These are phyloP conservation scores for Daphne laureola DNA, from an alignment of 441 rosid genomes.

Conservation along the genomic window DNA sequence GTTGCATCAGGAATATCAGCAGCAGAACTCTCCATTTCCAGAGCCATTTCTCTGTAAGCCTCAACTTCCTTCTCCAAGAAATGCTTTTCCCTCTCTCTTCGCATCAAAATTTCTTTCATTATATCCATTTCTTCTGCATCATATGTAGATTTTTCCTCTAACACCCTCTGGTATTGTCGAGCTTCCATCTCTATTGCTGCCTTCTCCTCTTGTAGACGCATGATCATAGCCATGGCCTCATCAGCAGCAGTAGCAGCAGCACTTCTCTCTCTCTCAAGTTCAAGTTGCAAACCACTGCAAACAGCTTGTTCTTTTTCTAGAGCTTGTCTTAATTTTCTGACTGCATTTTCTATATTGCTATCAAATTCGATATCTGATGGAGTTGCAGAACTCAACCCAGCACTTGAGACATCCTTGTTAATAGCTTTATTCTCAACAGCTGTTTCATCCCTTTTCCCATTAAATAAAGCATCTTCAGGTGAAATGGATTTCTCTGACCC, in stretches of 20 bases:
- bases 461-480: slow-evolving; percentile 19
- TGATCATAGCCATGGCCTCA: slow-evolving; percentile 71
- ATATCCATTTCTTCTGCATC: slow-evolving; percentile 78
- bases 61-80: slow-evolving; percentile 80
- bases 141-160: slow-evolving; percentile 68
- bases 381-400: slow-evolving; percentile 20
- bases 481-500: slow-evolving; percentile 24
- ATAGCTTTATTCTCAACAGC: slow-evolving; percentile 17
- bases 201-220: slow-evolving; percentile 59
- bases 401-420: slow-evolving; percentile 19
- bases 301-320: slow-evolving; percentile 37
- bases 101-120: slow-evolving; percentile 66
- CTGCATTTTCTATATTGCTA: slow-evolving; percentile 19
- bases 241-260: slow-evolving; percentile 78
- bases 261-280: slow-evolving; percentile 74
- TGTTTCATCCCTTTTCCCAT: slow-evolving; percentile 28
- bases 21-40: slow-evolving; percentile 32
- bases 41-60: slow-evolving; percentile 41
- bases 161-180: slow-evolving; percentile 68
- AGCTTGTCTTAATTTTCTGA: slow-evolving; percentile 36
- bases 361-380: slow-evolving; percentile 18
- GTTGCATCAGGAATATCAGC: slow-evolving; percentile 15
- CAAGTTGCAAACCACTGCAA: slow-evolving; percentile 38
- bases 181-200: slow-evolving; percentile 63
- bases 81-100: slow-evolving; percentile 76